A percentile compares a stretch with the other conserved stretches of the same genome.
phyloP scores from a whole-genome alignment of 176 grass and related monocot genomes.

The Aegilops tauschii region DNA sequence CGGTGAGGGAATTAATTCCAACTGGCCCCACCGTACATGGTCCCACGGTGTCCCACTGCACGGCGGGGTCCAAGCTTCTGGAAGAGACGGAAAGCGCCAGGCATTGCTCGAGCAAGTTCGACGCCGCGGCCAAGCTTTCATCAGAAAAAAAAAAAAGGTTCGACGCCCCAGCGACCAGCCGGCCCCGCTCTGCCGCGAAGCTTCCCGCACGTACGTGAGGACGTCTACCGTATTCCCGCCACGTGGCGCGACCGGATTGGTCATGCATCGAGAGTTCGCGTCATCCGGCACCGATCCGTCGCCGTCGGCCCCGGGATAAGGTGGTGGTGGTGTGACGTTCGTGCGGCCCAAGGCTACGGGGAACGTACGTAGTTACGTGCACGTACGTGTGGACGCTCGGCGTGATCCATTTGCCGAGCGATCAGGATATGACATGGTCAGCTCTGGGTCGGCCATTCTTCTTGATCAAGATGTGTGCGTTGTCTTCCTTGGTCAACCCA shows the following conservation, averaged over 20 bases:
- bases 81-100: not conserved
- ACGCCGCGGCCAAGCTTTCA: no score
- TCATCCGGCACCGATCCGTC: not conserved
- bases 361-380: not conserved
- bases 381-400: not conserved
- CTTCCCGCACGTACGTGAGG: not conserved
- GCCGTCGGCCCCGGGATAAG: not conserved
- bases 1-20: no score
- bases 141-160: no score
- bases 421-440: not conserved
- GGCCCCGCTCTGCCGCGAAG: not conserved
- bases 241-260: not conserved
- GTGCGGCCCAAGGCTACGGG: not conserved
- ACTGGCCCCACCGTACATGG: no score
- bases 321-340: not conserved
- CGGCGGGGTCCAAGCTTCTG: no score
- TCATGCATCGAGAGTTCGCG: fast-evolving
- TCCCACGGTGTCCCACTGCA: no score
- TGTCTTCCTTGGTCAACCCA: no score
- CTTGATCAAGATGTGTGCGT: no score
- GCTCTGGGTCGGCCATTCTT: no score
- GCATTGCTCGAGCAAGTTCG: not conserved
- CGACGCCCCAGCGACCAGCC: not conserved
- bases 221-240: not conserved
- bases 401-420: not conserved